Evolutionary conservation across 352 stramenopile genomes (phyloP).

Genomic region (Pythium grandisporangium): DNA sequence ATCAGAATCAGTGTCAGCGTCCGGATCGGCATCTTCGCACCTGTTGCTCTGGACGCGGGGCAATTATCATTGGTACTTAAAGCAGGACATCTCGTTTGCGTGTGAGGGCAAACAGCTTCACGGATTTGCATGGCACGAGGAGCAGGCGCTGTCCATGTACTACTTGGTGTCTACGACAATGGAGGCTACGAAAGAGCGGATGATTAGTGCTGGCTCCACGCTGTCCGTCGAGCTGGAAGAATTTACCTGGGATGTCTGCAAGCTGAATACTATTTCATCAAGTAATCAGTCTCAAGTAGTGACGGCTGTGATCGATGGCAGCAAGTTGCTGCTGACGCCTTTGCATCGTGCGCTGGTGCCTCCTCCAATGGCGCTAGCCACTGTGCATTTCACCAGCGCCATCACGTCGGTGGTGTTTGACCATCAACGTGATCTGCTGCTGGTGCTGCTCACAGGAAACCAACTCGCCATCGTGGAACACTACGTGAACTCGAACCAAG

Average conservation of each 20-base stretch:
- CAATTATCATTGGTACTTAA: conserved; percentile 85
- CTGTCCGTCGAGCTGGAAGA: conserved; percentile 46
- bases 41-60: conserved; percentile 67
- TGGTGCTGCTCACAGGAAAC: conserved; percentile 28
- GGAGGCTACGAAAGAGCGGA: too few species aligned
- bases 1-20: too few species aligned
- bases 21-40: conserved; percentile 3
- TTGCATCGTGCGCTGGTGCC: conserved; percentile 55
- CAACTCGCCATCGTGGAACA: conserved; percentile 34
- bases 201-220: too few species aligned
- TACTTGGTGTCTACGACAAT: too few species aligned
- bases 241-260: conserved; percentile 43
- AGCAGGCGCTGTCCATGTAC: conserved; percentile 27
- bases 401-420: conserved; percentile 60
- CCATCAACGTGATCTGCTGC: conserved; percentile 20
- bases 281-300: too few species aligned
- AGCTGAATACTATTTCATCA: too few species aligned
- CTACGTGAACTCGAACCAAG: too few species aligned
- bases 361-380: conserved; percentile 46
- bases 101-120: conserved; percentile 10
- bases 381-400: conserved; percentile 20
- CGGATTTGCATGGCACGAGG: conserved; percentile 48
- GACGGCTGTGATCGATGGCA: conserved; percentile 57
- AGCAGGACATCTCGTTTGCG: conserved; percentile 41
- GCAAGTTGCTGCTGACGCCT: conserved; percentile 52